Evolutionary conservation across 2,329 filamentous ascomycete species (phyloP).

Genomic region (Ophiostoma pallidulum): DNA sequence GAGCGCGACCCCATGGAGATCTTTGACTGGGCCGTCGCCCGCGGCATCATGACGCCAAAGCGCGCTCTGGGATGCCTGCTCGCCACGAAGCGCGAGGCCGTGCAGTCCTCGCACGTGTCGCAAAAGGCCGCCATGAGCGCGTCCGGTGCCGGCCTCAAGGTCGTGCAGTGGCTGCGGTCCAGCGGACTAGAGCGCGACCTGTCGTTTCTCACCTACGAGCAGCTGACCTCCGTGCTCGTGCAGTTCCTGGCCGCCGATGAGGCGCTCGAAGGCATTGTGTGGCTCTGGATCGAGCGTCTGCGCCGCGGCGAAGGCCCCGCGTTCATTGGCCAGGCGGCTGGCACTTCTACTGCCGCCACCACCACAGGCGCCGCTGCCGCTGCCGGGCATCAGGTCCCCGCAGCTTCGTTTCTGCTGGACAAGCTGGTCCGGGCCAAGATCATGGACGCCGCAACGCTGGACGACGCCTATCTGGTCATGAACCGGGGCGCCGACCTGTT

Average conservation of each 20-base stretch:
- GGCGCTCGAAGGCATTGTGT: constrained; percentile 39
- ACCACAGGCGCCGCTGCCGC: not conserved
- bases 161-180: constrained; percentile 45
- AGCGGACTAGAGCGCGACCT: constrained; percentile 39
- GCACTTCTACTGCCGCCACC: not conserved
- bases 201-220: constrained; percentile 33
- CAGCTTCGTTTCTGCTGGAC: constrained; percentile 29
- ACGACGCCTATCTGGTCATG: constrained; percentile 40
- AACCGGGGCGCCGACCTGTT: constrained; percentile 37
- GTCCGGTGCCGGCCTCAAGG: constrained; percentile 37
- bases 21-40: constrained; percentile 46
- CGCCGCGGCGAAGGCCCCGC: constrained; percentile 20
- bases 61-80: constrained; percentile 46
- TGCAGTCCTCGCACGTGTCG: constrained; percentile 25
- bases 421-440: constrained; percentile 30
- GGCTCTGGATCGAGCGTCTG: constrained; percentile 42
- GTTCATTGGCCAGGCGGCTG: not conserved
- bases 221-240: constrained; percentile 30
- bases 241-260: constrained; percentile 47
- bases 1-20: constrained; percentile 40
- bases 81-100: constrained; percentile 35
- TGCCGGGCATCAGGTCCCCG: constrained; percentile 1
- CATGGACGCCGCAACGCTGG: constrained; percentile 30
- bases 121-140: constrained; percentile 27
- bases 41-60: constrained; percentile 45